Percentiles rank a stretch among this genome's conserved stretches.
These are phyloP conservation scores for Drechslera avenae DNA, from an alignment of 2,329 filamentous ascomycete genomes.

Conservation along the genomic window DNA sequence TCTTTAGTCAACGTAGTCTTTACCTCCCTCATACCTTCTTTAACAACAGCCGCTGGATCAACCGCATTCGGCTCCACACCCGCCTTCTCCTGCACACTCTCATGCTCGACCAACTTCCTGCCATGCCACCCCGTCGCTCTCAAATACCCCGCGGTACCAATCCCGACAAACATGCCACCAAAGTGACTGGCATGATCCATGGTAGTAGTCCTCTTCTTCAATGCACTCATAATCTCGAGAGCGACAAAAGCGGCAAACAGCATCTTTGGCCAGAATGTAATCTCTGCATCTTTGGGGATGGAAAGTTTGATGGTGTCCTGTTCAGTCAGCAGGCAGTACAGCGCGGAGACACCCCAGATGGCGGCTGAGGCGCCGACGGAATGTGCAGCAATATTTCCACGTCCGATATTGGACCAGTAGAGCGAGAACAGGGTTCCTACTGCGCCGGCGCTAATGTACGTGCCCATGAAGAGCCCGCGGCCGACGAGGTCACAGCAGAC, in stretches of 20 bases:
- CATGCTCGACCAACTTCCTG: not conserved
- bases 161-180: conserved; percentile 39
- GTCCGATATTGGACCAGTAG: conserved; percentile 43
- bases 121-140: conserved; percentile 30
- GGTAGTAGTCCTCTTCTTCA: conserved; percentile 4
- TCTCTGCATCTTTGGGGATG: conserved; percentile 32
- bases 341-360: conserved; percentile 39
- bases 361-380: conserved; percentile 43
- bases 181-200: conserved; percentile 48
- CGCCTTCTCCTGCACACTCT: conserved; percentile 18
- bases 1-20: conserved; percentile 15
- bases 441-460: conserved; percentile 43
- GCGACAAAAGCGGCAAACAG: conserved; percentile 34
- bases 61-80: conserved; percentile 25
- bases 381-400: conserved; percentile 34
- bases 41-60: conserved; percentile 31
- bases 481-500: conserved; percentile 44
- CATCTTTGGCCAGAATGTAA: conserved; percentile 39
- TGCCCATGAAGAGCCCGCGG: conserved; percentile 42
- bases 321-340: conserved; percentile 42
- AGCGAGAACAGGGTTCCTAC: conserved; percentile 37
- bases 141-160: conserved; percentile 35
- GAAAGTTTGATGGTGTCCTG: conserved; percentile 40
- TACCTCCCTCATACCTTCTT: conserved; percentile 36
- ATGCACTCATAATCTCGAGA: conserved; percentile 31